Base-by-base conservation (phyloP, 2,329 filamentous ascomycete species). In the Intubia oerlemansii region DNA sequence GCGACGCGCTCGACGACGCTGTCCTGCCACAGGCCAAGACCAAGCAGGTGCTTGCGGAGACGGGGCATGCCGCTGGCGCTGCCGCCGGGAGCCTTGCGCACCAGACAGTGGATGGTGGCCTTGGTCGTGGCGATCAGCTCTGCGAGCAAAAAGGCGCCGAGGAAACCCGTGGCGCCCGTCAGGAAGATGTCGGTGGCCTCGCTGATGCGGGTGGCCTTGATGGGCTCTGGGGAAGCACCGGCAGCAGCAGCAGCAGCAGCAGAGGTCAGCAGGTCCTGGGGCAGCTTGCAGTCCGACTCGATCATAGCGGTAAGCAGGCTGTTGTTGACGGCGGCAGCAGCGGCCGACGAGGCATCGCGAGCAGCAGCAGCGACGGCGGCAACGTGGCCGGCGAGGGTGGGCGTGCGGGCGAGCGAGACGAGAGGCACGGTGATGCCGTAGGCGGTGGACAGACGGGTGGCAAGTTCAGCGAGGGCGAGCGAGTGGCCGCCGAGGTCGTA, bases 401-500 rank as follows among this genome's bases (percentile, higher is more conserved):
- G 66, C 7, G 64, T 68, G 23, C 74, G 73, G 2, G 74, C 76
- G 10, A 85, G 62, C 24, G 71, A 69, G 29, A 62, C 65, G 12
- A 84, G 59, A 3, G 76, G 71, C 2, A 85, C 64, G 1, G 70
- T 63, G 44, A 84, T 77, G 5, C 75, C 76, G 41, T 80, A 81
- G 0, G 61, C 62, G 33, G 66, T 66, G 0, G 73, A 69, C 10
- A 84, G 46, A 19, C 68, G 66, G 16, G 68, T 69, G n/a, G 77
- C 68, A 16, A 85, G 58, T 34, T 81, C 73, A 1, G 78, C 78
- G n/a, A 85, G 62, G 2, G 69, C 68, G 30, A 85, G 52, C 0
- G 76, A 82, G 47, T 85, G 78, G 0, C 78, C 78, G 20, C 78
- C 78, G 2, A 85, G 54, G 34, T 84, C 78, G 44, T 84, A 85